These are phyloP conservation scores for Trypanosoma cruzi DNA, from an alignment of 208 protist species.

Conservation along the genomic window DNA sequence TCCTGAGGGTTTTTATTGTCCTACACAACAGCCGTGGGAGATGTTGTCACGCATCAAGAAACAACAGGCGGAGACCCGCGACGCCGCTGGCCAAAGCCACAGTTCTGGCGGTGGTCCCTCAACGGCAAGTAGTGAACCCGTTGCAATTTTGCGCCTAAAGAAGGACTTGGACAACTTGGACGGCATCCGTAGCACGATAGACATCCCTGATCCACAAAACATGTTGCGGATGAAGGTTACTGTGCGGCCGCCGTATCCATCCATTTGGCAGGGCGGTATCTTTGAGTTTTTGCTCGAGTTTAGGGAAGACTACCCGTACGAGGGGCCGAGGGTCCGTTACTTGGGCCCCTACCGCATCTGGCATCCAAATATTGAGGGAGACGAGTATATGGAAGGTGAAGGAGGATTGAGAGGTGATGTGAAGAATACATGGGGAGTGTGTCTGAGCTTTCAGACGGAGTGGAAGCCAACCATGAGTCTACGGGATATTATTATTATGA, in stretches of 20 bases:
- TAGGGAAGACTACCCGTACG: slow-evolving; percentile 75
- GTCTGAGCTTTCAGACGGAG: slow-evolving; percentile 80
- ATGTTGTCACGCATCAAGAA: slow-evolving; percentile 38
- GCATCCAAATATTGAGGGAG: slow-evolving; percentile 92
- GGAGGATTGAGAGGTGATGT: neutral
- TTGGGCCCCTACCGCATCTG: slow-evolving; percentile 71
- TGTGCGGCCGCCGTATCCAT: slow-evolving; percentile 31
- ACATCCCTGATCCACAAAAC: slow-evolving; percentile 44
- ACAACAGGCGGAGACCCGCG: slow-evolving; percentile 22
- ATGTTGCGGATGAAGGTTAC: slow-evolving; percentile 54
- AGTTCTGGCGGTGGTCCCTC: neutral
- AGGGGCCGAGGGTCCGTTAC: slow-evolving; percentile 82
- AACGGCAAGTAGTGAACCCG: slow-evolving; percentile 23
- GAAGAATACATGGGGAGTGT: slow-evolving; percentile 69
- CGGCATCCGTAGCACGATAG: slow-evolving; percentile 48
- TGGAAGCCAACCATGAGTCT: slow-evolving; percentile 79
- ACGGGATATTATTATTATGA: slow-evolving; percentile 69
- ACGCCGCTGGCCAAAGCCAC: neutral
- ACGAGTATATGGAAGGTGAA: slow-evolving; percentile 36
- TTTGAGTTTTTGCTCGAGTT: slow-evolving; percentile 80
- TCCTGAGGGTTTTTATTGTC: neutral
- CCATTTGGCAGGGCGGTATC: slow-evolving; percentile 67
- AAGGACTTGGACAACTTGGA: slow-evolving; percentile 64
- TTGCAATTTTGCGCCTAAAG: slow-evolving; percentile 56
- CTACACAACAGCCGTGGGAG: neutral